phyloP scores from a whole-genome alignment of 1,284 basidiomycete genomes.

The Cutaneotrichosporon sp. region DNA sequence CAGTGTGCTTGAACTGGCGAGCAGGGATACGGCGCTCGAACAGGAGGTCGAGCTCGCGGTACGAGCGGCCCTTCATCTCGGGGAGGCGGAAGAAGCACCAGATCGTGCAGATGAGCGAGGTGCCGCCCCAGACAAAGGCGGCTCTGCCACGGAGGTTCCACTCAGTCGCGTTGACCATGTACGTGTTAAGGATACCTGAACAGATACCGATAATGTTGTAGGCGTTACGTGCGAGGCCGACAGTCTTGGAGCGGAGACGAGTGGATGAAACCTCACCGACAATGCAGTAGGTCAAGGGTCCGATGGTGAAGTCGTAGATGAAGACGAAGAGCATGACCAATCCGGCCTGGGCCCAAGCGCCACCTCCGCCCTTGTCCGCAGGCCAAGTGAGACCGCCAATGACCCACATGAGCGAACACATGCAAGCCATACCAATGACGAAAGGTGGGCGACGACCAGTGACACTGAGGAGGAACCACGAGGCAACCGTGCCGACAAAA shows the following conservation, averaged over 20 bases:
- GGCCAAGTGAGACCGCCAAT: conserved; percentile 46
- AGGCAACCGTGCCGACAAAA: conserved; percentile 49
- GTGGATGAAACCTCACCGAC: conserved; percentile 54
- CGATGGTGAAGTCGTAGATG: conserved; percentile 35
- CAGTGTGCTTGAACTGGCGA: conserved; percentile 43
- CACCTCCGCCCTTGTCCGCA: neutral
- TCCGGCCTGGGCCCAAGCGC: conserved; percentile 23
- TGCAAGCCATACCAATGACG: conserved; percentile 51
- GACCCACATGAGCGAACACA: conserved; percentile 52
- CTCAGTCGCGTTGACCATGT: conserved; percentile 26
- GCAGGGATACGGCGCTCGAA: conserved; percentile 44
- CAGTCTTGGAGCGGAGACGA: conserved; percentile 55
- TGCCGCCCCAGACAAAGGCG: conserved; percentile 47
- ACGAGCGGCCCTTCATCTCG: conserved; percentile 51
- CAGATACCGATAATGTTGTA: conserved; percentile 48
- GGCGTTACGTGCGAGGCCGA: conserved; percentile 54
- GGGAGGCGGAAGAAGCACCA: conserved; percentile 48
- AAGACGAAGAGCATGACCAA: conserved; percentile 34
- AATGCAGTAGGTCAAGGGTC: conserved; percentile 53
- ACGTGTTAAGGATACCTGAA: conserved; percentile 22
- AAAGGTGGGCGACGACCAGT: conserved; percentile 56
- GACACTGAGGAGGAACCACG: conserved; percentile 44
- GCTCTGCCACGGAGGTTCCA: conserved; percentile 33
- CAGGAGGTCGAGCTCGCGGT: conserved; percentile 48
- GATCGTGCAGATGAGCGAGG: conserved; percentile 25